Evolutionary conservation across 371 early-diverging fungal genomes (phyloP), one percentile per base, ranked within the genome.

Genomic region (Haplosporangium sp.): DNA sequence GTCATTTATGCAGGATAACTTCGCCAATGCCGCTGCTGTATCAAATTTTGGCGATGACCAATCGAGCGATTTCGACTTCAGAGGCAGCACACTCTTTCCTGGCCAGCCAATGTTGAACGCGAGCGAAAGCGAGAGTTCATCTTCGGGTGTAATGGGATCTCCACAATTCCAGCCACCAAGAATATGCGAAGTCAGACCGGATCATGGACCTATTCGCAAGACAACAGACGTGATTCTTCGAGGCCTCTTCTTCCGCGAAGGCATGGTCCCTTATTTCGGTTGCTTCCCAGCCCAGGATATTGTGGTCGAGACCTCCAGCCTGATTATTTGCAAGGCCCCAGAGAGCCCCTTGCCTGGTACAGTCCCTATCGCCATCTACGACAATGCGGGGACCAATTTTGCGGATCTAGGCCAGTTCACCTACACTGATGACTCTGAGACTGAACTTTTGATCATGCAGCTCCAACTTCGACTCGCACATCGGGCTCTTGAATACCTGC

Each of bases 221-320:
- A 62, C 56, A 2, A 72, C 69, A 0, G 73, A 72, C 56, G 79
- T 79, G 42, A 48, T 65, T 23, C 47, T 79, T 9, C 68, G 79
- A 13, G 79, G 73, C 3, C 40, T 68, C 18, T 79, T 38, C 50
- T 79, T 79, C 37, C 56, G 63, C 16, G 79, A 72, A 6, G 79
- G 79, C 5, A 79, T 79, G 79, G 66, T 79, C 5, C 69, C 79
- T n/a, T 79, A 68, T 37, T 79, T 79, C 64, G 79, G 79, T 11
- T 68, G 67, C 43, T 79, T 72, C 12, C 73, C 72, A 1, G 79
- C 79, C 0, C 62, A 62, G 20, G 79, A 79, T 29, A 65, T 79
- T 29, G 51, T 62, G 0, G 56, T 79, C 18, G 79, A 67, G 41
- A 79, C 72, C 0, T 61, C 79, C 10, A 65, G 46, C 7, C 50